These are phyloP conservation scores for Aureobasidium musti DNA, from an alignment of 2,329 filamentous ascomycete genomes.

Conservation along the genomic window DNA sequence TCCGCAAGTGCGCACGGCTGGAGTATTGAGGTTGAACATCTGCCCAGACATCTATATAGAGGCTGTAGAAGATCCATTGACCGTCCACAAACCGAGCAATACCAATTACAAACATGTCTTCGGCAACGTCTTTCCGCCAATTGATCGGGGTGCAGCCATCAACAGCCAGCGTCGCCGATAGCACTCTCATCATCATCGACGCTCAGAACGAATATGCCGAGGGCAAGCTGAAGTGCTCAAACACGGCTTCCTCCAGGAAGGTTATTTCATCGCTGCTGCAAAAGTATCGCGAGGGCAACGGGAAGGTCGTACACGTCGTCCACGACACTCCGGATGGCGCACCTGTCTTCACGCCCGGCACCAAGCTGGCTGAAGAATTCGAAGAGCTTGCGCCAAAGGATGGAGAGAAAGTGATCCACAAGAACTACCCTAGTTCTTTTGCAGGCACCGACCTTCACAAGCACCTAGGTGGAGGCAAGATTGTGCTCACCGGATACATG, in stretches of 20 bases:
- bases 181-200: slow-evolving; percentile 64
- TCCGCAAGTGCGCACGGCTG: slow-evolving; percentile 3
- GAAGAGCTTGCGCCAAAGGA: slow-evolving; percentile 57
- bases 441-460: slow-evolving; percentile 61
- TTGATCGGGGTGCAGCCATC: slow-evolving; percentile 59
- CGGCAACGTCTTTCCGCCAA: slow-evolving; percentile 50
- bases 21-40: neutral
- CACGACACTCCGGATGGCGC: slow-evolving; percentile 62
- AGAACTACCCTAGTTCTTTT: slow-evolving; percentile 62
- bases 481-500: slow-evolving; percentile 65
- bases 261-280: slow-evolving; percentile 60
- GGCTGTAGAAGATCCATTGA: neutral
- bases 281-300: slow-evolving; percentile 59
- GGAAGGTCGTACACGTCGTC: slow-evolving; percentile 62
- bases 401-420: slow-evolving; percentile 60
- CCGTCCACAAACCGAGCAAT: neutral
- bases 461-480: slow-evolving; percentile 59
- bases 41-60: neutral
- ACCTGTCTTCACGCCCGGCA: slow-evolving; percentile 66
- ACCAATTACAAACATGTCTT: slow-evolving; percentile 9
- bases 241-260: slow-evolving; percentile 57
- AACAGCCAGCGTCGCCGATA: slow-evolving; percentile 60
- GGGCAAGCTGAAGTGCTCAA: slow-evolving; percentile 59
- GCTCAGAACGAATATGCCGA: slow-evolving; percentile 69
- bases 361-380: slow-evolving; percentile 62